Percentiles rank a stretch among this genome's conserved stretches.
Conservation (phyloP, 2,329 filamentous ascomycete genomes). For the Coniochaeta sp. region DNA sequence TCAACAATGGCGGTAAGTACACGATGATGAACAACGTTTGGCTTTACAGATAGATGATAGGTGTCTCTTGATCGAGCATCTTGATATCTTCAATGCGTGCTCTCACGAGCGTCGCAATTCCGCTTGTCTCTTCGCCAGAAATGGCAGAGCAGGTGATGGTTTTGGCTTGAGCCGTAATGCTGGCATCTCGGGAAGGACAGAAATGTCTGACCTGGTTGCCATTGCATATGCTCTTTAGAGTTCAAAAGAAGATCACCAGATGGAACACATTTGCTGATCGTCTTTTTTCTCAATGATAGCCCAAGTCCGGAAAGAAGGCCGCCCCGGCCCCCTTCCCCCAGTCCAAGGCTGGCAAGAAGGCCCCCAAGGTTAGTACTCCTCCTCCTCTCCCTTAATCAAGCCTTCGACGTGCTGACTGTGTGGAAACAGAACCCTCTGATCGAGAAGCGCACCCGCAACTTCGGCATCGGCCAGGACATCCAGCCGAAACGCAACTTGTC, state of each 20-base stretch:
- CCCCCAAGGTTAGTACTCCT: slow-evolving; percentile 72
- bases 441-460: slow-evolving; percentile 97
- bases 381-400: background rate
- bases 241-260: slow-evolving; percentile 73
- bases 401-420: slow-evolving; percentile 12
- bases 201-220: slow-evolving; percentile 38
- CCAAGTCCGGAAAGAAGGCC: slow-evolving; percentile 96
- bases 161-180: slow-evolving; percentile 54
- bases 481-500: slow-evolving; percentile 93
- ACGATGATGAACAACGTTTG: slow-evolving; percentile 26
- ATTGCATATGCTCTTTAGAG: slow-evolving; percentile 73
- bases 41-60: slow-evolving; percentile 11
- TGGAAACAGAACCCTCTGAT: slow-evolving; percentile 87
- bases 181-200: slow-evolving; percentile 31
- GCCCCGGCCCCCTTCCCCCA: slow-evolving; percentile 94
- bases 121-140: slow-evolving; percentile 33
- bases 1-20: slow-evolving; percentile 55
- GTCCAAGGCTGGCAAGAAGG: slow-evolving; percentile 94
- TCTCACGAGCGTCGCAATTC: slow-evolving; percentile 26
- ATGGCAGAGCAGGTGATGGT: slow-evolving; percentile 47
- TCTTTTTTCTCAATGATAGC: slow-evolving; percentile 99
- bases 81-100: slow-evolving; percentile 9
- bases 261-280: slow-evolving; percentile 81
- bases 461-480: slow-evolving; percentile 97
- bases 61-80: slow-evolving; percentile 10